Evolutionary conservation across 495 filamentous ascomycete species (phyloP).

Genomic region (Letharia columbiana): DNA sequence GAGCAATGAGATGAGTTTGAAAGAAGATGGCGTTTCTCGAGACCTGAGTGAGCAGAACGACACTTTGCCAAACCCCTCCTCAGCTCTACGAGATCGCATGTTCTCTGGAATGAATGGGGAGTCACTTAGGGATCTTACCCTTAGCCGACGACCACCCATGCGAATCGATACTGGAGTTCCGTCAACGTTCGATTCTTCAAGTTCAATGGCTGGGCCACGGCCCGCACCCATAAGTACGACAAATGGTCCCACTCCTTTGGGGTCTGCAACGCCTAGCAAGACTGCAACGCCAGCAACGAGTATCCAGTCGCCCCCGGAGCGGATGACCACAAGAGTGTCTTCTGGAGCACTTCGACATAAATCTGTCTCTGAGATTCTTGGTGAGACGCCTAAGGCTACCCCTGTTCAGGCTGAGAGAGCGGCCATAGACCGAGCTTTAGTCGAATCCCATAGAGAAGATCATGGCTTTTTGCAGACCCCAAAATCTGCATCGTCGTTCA

Average conservation of each 20-base stretch:
- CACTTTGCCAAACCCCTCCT: constrained; percentile 3
- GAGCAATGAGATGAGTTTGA: constrained; percentile 4
- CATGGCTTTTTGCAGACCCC: constrained; percentile 34
- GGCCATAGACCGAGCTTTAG: constrained; percentile 23
- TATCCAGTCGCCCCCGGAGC: constrained; percentile 37
- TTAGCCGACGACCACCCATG: constrained; percentile 28
- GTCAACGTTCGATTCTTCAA: constrained; percentile 11
- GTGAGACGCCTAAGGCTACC: constrained; percentile 47
- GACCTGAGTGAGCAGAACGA: constrained; percentile 8
- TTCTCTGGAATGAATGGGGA: constrained; percentile 21
- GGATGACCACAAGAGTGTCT: constrained; percentile 55
- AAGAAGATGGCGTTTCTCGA: not conserved
- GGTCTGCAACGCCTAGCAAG: constrained; percentile 20
- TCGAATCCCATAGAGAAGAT: constrained; percentile 27
- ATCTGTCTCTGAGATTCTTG: constrained; percentile 64
- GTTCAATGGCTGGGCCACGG: constrained; percentile 9
- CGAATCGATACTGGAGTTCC: constrained; percentile 24
- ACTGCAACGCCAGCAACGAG: constrained; percentile 19
- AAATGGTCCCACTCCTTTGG: constrained; percentile 13
- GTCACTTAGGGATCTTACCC: constrained; percentile 21
- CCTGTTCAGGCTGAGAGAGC: constrained; percentile 31
- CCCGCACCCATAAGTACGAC: not conserved
- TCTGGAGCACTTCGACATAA: constrained; percentile 63
- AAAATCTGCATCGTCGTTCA: constrained; percentile 30
- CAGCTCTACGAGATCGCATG: constrained; percentile 19